Evolutionary conservation across 192 early-diverging fungal species (phyloP), one percentile per base, ranked within the genome.

Genomic region (Lobosporangium transversale): DNA sequence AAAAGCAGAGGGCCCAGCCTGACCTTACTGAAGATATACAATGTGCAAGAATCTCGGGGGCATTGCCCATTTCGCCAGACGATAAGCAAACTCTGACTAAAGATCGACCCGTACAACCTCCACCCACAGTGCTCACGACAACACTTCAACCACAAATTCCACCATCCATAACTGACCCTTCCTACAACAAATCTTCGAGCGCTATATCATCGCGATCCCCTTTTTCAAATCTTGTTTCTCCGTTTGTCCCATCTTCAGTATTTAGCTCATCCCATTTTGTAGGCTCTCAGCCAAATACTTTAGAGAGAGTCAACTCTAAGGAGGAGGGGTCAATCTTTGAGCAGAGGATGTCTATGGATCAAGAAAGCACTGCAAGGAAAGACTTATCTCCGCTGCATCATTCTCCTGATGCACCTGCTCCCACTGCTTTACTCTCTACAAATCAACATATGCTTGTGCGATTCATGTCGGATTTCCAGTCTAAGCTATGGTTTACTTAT

Each of bases 401-500:
- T n/a, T n/a, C n/a, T n/a, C n/a, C n/a, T n/a, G n/a, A n/a, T n/a
- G n/a, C n/a, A n/a, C n/a, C n/a, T n/a, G n/a, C n/a, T n/a, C n/a
- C n/a, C n/a, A n/a, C n/a, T n/a, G n/a, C n/a, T n/a, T n/a, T n/a
- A n/a, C 51, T 54, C 3, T 53, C 62, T 8, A 21, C 57, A 2
- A 66, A 74, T 30, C 80, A 78, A 20, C 55, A 18, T 5, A 69
- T 36, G 5, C 35, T 82, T 6, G 5, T 59, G 47, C 60, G 52
- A n/a, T 82, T 82, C 48, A 60, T 69, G 15, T 49, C 45, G 11
- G 80, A 82, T 53, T 82, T 79, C 44, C 74, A 79, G 26, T 68
- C 80, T 2, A 71, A 52, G 43, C 63, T 82, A 9, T 82, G 66
- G 75, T 82, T 76, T 44, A 78, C 68, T 1, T 82, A 82, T 44